These are phyloP conservation scores for Rostrohypoxylon terebratum DNA, from an alignment of 495 filamentous ascomycete species.

Conservation along the genomic window DNA sequence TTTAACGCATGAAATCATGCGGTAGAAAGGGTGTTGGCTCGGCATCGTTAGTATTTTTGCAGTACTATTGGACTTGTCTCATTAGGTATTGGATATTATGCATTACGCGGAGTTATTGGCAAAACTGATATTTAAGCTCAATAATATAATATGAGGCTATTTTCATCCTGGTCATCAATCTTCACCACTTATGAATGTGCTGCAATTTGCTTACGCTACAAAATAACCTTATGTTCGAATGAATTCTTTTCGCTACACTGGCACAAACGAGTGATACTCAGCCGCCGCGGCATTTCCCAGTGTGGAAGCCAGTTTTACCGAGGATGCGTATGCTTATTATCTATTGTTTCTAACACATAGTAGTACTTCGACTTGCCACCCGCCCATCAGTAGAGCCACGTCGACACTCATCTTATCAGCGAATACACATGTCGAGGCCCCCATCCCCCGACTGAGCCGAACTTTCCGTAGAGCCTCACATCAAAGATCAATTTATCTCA, in stretches of 20 bases:
- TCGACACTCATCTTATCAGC: background rate
- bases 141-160: slow-evolving; percentile 6
- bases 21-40: slow-evolving; percentile 38
- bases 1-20: slow-evolving; percentile 36
- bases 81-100: slow-evolving; percentile 27
- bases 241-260: background rate
- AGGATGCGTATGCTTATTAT: background rate
- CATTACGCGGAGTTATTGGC: slow-evolving; percentile 31
- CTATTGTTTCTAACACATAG: background rate
- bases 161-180: background rate
- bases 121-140: slow-evolving; percentile 13
- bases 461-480: slow-evolving; percentile 16
- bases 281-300: background rate
- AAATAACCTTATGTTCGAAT: background rate
- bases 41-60: slow-evolving; percentile 13
- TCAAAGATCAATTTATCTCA: slow-evolving; percentile 8
- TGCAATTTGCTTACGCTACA: background rate
- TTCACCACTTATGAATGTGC: background rate
- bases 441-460: slow-evolving; percentile 5
- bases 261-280: background rate
- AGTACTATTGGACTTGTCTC: background rate
- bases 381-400: background rate
- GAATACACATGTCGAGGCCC: background rate
- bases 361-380: background rate
- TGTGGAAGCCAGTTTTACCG: background rate